Conservation (phyloP, 164 flowering plant species). For the Berberis vulgaris region DNA sequence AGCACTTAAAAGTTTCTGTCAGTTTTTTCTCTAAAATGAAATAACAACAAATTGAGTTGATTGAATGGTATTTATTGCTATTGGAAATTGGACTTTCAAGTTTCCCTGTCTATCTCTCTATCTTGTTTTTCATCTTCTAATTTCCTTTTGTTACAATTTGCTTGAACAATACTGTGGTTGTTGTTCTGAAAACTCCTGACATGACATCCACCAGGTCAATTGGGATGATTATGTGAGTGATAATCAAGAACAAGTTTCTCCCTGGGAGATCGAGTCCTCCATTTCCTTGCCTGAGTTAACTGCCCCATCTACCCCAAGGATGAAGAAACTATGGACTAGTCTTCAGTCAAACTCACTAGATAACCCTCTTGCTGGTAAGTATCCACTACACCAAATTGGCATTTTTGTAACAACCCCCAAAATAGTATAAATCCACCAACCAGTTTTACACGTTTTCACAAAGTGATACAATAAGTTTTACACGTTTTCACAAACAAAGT, state of each 20-base stretch:
- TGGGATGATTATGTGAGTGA: constrained; percentile 62
- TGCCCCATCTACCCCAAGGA: constrained; percentile 59
- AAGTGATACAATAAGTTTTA: no score
- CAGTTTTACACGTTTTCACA: no score
- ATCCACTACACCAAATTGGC: not conserved
- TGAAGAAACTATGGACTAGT: constrained; percentile 62
- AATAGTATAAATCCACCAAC: no score
- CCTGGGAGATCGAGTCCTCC: constrained; percentile 89
- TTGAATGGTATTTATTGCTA: no score
- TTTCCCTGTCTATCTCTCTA: no score
- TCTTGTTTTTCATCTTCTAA: no score
- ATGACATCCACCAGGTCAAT: constrained; percentile 45
- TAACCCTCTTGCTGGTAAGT: constrained; percentile 41
- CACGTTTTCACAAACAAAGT: no score
- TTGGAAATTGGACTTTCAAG: no score
- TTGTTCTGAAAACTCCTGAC: not conserved
- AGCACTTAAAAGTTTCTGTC: no score
- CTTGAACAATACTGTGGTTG: not conserved
- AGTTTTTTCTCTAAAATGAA: no score
- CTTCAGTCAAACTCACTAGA: constrained; percentile 34
- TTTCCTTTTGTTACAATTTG: no score
- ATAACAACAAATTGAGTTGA: no score
- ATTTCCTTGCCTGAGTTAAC: constrained; percentile 54
- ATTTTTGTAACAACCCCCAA: not conserved
- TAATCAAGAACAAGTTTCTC: constrained; percentile 73